These are phyloP conservation scores for Castanea mollissima DNA, from an alignment of 306 rosid species.

Conservation along the genomic window DNA sequence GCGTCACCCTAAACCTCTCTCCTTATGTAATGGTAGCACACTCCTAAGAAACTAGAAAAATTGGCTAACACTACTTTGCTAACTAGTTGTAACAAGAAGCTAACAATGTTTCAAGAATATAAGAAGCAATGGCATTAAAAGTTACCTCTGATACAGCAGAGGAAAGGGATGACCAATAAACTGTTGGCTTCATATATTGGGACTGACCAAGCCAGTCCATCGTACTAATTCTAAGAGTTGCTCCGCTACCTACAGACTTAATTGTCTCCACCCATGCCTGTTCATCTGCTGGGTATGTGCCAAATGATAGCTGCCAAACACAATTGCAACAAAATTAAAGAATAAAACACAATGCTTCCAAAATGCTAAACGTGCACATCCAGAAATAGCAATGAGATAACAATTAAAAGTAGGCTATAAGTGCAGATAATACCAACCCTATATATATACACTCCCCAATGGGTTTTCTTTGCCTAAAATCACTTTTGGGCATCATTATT, in stretches of 20 bases:
- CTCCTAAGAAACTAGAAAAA: not conserved
- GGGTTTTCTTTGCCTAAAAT: not conserved
- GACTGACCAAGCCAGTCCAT: constrained; percentile 99
- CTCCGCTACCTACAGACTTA: constrained; percentile 56
- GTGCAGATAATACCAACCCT: not conserved
- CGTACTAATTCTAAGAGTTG: constrained; percentile 69
- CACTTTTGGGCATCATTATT: too few species aligned
- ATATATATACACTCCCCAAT: not conserved
- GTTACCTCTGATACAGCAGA: constrained; percentile 88
- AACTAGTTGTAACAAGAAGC: not conserved
- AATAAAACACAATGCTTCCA: not conserved
- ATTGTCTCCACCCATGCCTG: constrained; percentile 91
- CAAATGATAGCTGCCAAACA: constrained; percentile 71
- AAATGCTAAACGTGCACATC: not conserved
- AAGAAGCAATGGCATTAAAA: constrained; percentile 9
- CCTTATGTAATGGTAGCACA: not conserved
- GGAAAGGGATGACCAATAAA: constrained; percentile 86
- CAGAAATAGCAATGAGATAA: not conserved
- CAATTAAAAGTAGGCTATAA: not conserved
- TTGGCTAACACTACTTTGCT: not conserved
- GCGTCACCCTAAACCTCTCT: not conserved
- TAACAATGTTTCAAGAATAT: not conserved
- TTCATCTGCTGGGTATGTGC: constrained; percentile 76
- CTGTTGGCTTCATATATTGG: constrained; percentile 52
- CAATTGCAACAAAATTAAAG: constrained; percentile 18